Evolutionary conservation across 1,139 yeast species (phyloP).

Genomic region (Waltiozyma sp.): DNA sequence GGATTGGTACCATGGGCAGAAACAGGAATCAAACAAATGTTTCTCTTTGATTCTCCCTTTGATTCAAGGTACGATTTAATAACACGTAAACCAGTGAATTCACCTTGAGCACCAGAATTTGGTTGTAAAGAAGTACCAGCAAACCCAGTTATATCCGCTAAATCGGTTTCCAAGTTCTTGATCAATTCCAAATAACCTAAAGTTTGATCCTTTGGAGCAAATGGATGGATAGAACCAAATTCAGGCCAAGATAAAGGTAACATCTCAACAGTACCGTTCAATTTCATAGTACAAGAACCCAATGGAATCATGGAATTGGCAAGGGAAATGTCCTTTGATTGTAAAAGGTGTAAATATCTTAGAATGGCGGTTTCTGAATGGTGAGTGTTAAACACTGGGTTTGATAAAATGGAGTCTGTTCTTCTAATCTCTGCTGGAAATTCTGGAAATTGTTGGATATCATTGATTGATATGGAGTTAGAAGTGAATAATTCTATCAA

Average conservation of each 20-base stretch:
- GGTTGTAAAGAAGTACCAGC: constrained; percentile 90
- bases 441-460: constrained; percentile 33
- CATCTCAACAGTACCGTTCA: constrained; percentile 94
- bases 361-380: constrained; percentile 94
- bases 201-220: constrained; percentile 82
- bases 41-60: constrained; percentile 59
- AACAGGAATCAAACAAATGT: constrained; percentile 88
- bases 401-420: constrained; percentile 51
- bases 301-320: constrained; percentile 96
- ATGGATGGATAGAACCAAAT: constrained; percentile 80
- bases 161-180: constrained; percentile 67
- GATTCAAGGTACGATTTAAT: constrained; percentile 70
- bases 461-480: constrained; percentile 9
- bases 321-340: constrained; percentile 79
- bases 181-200: constrained; percentile 71
- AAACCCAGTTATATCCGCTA: constrained; percentile 92
- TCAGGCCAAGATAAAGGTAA: constrained; percentile 92
- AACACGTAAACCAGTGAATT: constrained; percentile 85
- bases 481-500: constrained; percentile 52
- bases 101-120: constrained; percentile 98
- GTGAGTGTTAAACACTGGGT: constrained; percentile 74
- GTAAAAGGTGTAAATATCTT: constrained; percentile 78
- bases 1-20: constrained; percentile 98
- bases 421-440: constrained; percentile 48
- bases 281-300: constrained; percentile 97